Percentiles rank a stretch among this genome's conserved stretches.
phyloP scores from a whole-genome alignment of 345 rosid genomes.

The Arabis alpina region DNA sequence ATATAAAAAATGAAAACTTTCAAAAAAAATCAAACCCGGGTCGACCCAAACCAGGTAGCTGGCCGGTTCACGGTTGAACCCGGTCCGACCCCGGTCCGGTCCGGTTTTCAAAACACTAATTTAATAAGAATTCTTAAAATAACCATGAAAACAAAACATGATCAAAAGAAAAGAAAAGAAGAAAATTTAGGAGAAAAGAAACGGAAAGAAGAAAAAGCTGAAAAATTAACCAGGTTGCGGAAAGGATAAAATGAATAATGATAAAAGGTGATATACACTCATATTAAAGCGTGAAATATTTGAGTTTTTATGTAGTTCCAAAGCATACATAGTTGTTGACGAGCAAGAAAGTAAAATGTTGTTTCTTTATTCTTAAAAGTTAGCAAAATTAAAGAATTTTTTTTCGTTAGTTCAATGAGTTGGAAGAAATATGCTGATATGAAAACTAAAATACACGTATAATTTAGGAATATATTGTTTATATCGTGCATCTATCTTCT shows the following conservation, averaged over 20 bases:
- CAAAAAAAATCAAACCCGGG: too few species aligned
- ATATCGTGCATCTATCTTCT: background rate
- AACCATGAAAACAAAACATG: background rate
- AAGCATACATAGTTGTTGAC: slow-evolving; percentile 11
- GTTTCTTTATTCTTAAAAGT: background rate
- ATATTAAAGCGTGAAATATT: background rate
- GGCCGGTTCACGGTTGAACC: too few species aligned
- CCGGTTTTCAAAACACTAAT: too few species aligned
- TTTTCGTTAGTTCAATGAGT: background rate
- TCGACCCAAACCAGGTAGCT: too few species aligned
- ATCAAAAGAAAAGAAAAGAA: background rate
- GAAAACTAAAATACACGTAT: background rate
- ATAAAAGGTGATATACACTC: slow-evolving; percentile 9
- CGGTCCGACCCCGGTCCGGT: too few species aligned
- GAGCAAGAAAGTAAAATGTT: slow-evolving; percentile 18
- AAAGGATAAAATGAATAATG: slow-evolving; percentile 26
- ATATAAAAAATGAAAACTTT: too few species aligned
- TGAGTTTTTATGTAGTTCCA: background rate
- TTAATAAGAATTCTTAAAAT: background rate
- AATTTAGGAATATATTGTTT: background rate
- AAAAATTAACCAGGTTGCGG: slow-evolving; percentile 14
- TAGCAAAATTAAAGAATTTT: background rate
- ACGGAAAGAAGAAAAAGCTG: slow-evolving; percentile 27
- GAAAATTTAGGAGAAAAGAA: background rate
- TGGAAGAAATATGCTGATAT: background rate